phyloP scores from a whole-genome alignment of 1,139 yeast genomes.

The Wickerhamiella infanticola region DNA sequence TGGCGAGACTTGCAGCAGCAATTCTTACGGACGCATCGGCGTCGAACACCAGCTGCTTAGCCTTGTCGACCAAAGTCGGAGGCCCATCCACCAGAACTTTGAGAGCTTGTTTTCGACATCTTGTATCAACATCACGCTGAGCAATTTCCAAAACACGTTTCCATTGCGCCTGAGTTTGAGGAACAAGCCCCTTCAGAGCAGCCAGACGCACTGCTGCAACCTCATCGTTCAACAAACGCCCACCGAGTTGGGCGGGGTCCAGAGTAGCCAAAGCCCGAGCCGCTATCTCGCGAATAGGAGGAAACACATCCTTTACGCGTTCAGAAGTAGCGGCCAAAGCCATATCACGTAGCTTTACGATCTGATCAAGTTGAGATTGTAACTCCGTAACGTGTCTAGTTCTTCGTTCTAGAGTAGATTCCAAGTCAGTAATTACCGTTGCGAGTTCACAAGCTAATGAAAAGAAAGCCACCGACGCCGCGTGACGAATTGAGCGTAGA shows the following conservation, averaged over 20 bases:
- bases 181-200: conserved; percentile 3
- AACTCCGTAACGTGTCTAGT: neutral
- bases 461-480: neutral
- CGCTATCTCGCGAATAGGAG: conserved; percentile 7
- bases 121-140: conserved; percentile 8
- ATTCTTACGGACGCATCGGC: neutral
- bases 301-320: conserved; percentile 9
- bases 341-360: neutral
- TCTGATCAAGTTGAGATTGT: neutral
- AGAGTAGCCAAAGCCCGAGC: conserved; percentile 1
- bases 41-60: neutral
- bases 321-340: neutral
- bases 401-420: neutral
- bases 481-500: conserved; percentile 8
- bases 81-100: conserved; percentile 1
- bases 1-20: neutral
- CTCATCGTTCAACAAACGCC: conserved; percentile 7
- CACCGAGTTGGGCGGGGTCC: neutral
- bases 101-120: conserved; percentile 11
- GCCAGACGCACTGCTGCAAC: conserved; percentile 8
- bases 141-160: conserved; percentile 10
- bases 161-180: neutral
- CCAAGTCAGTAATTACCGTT: neutral
- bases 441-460: neutral
- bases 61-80: neutral